Percentiles rank a stretch among this genome's conserved stretches.
phyloP scores from a whole-genome alignment of 306 rosid genomes.

The Trifolium subterraneum region DNA sequence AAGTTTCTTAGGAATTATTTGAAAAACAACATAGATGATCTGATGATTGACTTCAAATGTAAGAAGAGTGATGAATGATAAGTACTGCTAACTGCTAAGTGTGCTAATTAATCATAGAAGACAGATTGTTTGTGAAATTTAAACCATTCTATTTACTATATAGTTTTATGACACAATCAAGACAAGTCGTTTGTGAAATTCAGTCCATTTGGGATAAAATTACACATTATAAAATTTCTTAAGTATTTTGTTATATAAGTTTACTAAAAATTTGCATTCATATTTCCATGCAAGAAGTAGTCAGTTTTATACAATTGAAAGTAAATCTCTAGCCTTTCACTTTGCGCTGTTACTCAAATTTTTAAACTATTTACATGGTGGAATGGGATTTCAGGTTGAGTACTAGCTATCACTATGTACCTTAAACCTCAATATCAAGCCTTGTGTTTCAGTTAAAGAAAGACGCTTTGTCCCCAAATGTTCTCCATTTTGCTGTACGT shows the following conservation, averaged over 20 bases:
- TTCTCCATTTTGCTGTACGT: not conserved
- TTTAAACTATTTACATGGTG: not conserved
- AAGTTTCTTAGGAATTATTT: too few relatives aligned
- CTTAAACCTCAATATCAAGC: not conserved
- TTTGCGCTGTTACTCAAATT: not conserved
- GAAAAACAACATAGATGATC: not conserved
- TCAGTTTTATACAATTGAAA: not conserved
- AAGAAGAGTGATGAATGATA: not conserved
- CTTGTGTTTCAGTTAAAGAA: not conserved
- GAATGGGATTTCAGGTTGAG: constrained; percentile 6
- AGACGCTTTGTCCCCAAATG: not conserved
- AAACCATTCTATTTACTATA: not conserved
- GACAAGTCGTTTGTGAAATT: not conserved
- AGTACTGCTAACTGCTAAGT: not conserved
- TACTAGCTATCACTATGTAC: not conserved
- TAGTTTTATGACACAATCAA: not conserved
- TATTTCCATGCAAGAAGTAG: not conserved
- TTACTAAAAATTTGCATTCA: not conserved
- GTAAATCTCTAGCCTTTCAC: constrained; percentile 1
- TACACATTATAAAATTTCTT: not conserved
- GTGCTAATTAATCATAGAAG: too few relatives aligned
- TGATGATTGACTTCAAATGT: not conserved
- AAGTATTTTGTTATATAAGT: not conserved
- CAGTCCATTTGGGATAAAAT: too few relatives aligned
- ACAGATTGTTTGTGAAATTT: too few relatives aligned